Conservation (phyloP, 306 rosid species). For the Prunus padus region DNA sequence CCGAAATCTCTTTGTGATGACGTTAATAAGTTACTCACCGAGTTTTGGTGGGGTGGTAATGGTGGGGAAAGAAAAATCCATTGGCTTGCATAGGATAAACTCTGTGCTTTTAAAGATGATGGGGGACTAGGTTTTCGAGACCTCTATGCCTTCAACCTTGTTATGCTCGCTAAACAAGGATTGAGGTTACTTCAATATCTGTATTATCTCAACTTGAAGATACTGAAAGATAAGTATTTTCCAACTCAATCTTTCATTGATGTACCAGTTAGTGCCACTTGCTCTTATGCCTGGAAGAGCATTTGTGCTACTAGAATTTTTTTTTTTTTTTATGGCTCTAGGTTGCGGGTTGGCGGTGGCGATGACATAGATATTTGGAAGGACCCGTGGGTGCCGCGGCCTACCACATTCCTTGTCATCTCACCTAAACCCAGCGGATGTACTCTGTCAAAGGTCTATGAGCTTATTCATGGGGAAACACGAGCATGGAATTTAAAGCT, state of each 20-base stretch:
- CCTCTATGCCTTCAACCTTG: neutral
- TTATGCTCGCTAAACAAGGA: neutral
- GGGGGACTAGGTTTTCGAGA: neutral
- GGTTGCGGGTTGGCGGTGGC: neutral
- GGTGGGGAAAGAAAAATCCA: neutral
- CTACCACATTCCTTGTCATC: too few relatives aligned
- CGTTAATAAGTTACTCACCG: accelerated
- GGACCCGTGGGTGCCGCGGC: too few relatives aligned
- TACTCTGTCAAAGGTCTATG: too few relatives aligned
- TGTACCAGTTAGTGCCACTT: too few relatives aligned
- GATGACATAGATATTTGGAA: too few relatives aligned
- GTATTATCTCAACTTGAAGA: neutral
- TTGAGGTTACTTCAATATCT: accelerated
- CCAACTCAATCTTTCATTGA: neutral
- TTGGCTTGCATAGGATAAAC: neutral
- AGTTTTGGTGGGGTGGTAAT: neutral
- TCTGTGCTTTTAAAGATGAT: too few relatives aligned
- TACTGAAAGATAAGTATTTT: too few relatives aligned
- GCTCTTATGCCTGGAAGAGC: neutral
- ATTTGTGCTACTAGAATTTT: neutral
- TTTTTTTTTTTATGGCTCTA: neutral
- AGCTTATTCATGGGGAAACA: too few relatives aligned
- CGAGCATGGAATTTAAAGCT: too few relatives aligned
- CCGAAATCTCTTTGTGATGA: neutral
- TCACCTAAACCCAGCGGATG: too few relatives aligned